Base-by-base conservation (phyloP, 495 filamentous ascomycete species). In the Podospora fimiseda region DNA sequence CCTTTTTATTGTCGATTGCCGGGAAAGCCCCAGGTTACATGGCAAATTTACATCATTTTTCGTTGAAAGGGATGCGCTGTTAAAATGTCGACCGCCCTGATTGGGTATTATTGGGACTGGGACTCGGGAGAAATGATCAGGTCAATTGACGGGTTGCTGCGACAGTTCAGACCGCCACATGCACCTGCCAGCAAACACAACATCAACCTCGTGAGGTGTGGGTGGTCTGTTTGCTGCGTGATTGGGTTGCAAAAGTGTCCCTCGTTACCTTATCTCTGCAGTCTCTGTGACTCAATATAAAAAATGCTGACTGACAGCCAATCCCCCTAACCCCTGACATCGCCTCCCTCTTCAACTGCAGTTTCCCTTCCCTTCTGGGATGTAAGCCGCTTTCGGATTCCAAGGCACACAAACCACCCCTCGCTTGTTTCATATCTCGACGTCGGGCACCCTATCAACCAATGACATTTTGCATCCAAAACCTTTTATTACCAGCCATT, bases 391-490 rank as follows among this genome's bases (percentile, higher is more conserved):
- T 20, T 44, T 44, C 42, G 42, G 42, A 19, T n/a, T n/a, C n/a
- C n/a, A 44, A 50, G 27, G 45, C 41, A 50, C 48, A 50, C 52
- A 37, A n/a, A n/a, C n/a, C 61, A 56, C 58, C 67, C 64, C 57
- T 68, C 66, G 67, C 64, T 63, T 70, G 67, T 73, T 71, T 73
- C 68, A 71, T 61, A 54, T 67, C 54, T 54, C 50, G 50, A 60
- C 51, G 55, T 51, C 64, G 60, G 57, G 55, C 49, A 43, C 24
- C 19, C 47, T 30, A 47, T 52, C 47, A 56, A 53, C 67, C 67
- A 71, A 71, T 71, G 43, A 50, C 51, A 56, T 47, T 45, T 22
- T 44, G 42, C 19, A 50, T 42, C 50, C 21, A 39, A 30, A 44
- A 27, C 14, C 50, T 54, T 37, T n/a, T n/a, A n/a, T n/a, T n/a